Base-by-base conservation (phyloP, 768 basidiomycete species). In the Gymnopilus dilepis region DNA sequence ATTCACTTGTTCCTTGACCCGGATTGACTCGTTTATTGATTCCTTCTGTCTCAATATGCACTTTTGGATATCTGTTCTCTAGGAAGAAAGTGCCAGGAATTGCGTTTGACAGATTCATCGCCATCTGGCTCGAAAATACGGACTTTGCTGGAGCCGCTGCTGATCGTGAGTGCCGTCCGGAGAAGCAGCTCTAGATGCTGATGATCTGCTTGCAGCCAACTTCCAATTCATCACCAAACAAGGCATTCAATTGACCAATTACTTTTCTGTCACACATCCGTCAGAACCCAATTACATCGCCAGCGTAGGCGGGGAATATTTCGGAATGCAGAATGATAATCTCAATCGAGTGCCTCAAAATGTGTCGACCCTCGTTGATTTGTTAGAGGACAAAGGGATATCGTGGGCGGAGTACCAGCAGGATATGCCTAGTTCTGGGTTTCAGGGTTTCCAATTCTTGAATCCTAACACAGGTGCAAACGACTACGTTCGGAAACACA, bases 341-440 rank as follows among this genome's bases (percentile, higher is more conserved):
- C 70, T 74, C 40, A 69, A 72, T 58, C 62, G 67, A 26, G 59
- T 85, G 33, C 80, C 81, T 0, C 66, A 62, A 28, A 87, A 86
- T 65, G 73, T 86, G 7, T 84, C 86, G 3, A 85, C 82, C 13
- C 65, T 88, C 42, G 81, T 86, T 24, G 88, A 90, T 64, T 75
- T 89, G 17, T 73, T 90, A 30, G 88, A 89, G 24, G 73, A 76
- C 17, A 82, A 84, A 65, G 76, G 73, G 43, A 78, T 90, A 41
- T 82, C 82, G 6, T 90, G 88, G 87, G 81, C 80, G 0, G 75
- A 82, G 17, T 90, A 89, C 65, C 82, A 86, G 68, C 86, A 89
- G 67, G 82, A 80, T 61, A 77, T 87, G 80, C 84, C 85, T 1
- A 69, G 68, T 0, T 82, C 84, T 58, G 85, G 80, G 6, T 86